Evolutionary conservation across 805 yeast genomes (phyloP).

Genomic region (Cyberlindnera euphorbiiphila): DNA sequence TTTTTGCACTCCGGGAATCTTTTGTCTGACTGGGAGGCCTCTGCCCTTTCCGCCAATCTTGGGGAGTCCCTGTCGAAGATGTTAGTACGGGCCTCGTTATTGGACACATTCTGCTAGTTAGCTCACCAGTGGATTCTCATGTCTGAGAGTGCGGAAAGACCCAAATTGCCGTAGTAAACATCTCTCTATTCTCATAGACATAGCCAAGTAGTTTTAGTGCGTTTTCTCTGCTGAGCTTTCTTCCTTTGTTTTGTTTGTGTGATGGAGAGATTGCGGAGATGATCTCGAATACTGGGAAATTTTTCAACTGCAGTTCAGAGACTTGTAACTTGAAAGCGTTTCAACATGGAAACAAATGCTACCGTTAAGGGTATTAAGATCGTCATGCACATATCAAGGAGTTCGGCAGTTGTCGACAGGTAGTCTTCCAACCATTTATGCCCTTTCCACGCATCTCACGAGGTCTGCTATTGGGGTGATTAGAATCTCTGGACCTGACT

Average conservation of each 20-base stretch:
- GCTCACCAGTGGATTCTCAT: constrained; percentile 55
- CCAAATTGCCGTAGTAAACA: neutral
- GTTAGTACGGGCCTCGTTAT: too few relatives aligned
- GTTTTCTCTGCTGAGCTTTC: too few relatives aligned
- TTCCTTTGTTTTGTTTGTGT: too few relatives aligned
- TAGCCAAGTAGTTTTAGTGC: too few relatives aligned
- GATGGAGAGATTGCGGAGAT: too few relatives aligned
- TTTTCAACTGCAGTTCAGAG: too few relatives aligned
- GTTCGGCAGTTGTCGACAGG: constrained; percentile 6
- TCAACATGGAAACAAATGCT: too few relatives aligned
- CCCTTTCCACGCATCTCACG: constrained; percentile 79
- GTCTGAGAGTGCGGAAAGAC: constrained; percentile 21
- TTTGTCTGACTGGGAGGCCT: constrained; percentile 52
- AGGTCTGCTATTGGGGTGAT: constrained; percentile 85
- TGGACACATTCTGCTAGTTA: too few relatives aligned
- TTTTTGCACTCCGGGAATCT: constrained; percentile 57
- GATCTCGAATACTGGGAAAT: too few relatives aligned
- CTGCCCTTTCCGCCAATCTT: constrained; percentile 33
- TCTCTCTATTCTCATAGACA: too few relatives aligned
- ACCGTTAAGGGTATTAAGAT: neutral
- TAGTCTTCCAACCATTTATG: constrained; percentile 62
- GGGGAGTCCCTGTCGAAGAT: constrained; percentile 21
- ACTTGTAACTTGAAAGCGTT: too few relatives aligned
- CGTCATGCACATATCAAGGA: neutral
- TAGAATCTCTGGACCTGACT: constrained; percentile 72